phyloP scores from a whole-genome alignment of 2,329 filamentous ascomycete genomes.

The Alternaria tenuissima region DNA sequence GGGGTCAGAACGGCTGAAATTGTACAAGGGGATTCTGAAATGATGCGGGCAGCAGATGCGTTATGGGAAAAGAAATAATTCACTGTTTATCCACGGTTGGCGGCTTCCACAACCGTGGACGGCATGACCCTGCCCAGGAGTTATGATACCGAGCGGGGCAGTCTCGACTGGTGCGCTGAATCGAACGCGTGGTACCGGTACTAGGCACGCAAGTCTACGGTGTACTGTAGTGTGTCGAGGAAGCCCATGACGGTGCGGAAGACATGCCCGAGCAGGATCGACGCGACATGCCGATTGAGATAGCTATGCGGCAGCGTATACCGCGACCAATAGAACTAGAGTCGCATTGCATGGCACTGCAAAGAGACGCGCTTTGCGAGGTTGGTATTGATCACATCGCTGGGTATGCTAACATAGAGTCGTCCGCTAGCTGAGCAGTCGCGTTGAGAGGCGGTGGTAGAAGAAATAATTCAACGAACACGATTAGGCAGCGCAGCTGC shows the following conservation, averaged over 20 bases:
- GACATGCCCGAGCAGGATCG: constrained; percentile 6
- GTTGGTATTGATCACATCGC: background rate
- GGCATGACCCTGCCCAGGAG: background rate
- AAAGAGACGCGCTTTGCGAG: background rate
- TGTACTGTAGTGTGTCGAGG: background rate
- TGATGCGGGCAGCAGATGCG: background rate
- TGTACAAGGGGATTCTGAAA: background rate
- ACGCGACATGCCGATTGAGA: background rate
- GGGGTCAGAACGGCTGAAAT: background rate
- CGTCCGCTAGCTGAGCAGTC: background rate
- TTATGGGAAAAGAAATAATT: background rate
- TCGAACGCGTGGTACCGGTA: background rate
- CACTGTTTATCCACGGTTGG: constrained; percentile 5
- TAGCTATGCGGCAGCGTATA: background rate
- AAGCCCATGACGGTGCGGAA: constrained; percentile 6
- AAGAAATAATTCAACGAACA: background rate
- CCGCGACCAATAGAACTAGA: constrained; percentile 1
- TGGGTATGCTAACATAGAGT: background rate
- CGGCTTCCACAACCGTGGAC: constrained; percentile 5
- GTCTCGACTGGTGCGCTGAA: background rate
- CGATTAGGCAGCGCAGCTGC: no score
- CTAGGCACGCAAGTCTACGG: constrained; percentile 3
- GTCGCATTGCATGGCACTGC: background rate
- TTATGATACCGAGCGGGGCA: background rate
- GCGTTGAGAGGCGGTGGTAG: background rate